A percentile compares a stretch with the other conserved stretches of the same genome.
Conservation (phyloP, 768 basidiomycete species). For the Phylloporus scabripes region DNA sequence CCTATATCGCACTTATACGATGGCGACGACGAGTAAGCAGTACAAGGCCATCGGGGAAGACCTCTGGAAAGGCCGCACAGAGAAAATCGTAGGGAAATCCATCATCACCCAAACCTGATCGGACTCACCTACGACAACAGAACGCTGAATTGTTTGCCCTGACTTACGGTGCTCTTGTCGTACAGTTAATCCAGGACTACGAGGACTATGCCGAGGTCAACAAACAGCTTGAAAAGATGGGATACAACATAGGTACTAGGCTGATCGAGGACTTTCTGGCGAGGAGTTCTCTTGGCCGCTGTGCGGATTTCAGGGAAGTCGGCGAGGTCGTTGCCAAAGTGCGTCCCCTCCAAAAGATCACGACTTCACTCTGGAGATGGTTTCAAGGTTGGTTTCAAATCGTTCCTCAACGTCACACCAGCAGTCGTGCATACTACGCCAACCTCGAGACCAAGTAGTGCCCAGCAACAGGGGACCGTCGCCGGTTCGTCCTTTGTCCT, state of each 20-base stretch:
- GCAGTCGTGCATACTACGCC: conserved; percentile 63
- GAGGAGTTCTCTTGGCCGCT: conserved; percentile 84
- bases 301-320: conserved; percentile 88
- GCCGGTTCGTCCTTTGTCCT: conserved; percentile 68
- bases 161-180: conserved; percentile 96
- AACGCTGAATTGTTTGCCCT: conserved; percentile 96
- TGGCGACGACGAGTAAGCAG: conserved; percentile 76
- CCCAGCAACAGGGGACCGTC: conserved; percentile 36
- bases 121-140: conserved; percentile 39
- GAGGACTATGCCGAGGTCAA: conserved; percentile 95
- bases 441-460: conserved; percentile 43
- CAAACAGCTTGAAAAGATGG: conserved; percentile 98
- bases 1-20: conserved; percentile 25
- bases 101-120: conserved; percentile 13
- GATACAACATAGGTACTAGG: conserved; percentile 94
- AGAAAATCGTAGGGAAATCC: conserved; percentile 75
- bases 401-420: conserved; percentile 91
- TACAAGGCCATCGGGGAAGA: conserved; percentile 91
- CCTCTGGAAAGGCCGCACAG: conserved; percentile 89
- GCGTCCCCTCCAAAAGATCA: conserved; percentile 11
- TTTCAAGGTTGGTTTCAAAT: conserved; percentile 90
- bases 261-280: conserved; percentile 98
- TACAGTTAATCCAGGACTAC: conserved; percentile 98
- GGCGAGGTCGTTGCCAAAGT: conserved; percentile 96
- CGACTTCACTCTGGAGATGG: not conserved